Evolutionary conservation across 2,329 filamentous ascomycete species (phyloP).

Genomic region (Coniochaeta prunicola): DNA sequence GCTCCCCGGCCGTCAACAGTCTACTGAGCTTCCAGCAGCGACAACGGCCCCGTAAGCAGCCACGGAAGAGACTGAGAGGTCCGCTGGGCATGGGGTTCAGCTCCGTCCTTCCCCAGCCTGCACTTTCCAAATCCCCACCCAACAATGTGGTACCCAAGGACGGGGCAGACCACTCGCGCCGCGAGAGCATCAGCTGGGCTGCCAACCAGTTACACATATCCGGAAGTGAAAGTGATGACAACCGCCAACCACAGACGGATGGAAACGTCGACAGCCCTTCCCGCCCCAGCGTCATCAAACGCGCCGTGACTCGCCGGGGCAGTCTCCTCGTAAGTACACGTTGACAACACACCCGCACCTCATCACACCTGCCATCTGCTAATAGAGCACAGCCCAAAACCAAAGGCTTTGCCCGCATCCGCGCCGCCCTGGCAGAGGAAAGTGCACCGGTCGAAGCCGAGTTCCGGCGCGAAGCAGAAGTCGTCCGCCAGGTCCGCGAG

Average conservation of each 20-base stretch:
- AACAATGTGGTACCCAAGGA: slow-evolving; percentile 26
- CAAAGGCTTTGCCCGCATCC: slow-evolving; percentile 89
- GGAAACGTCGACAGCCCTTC: slow-evolving; percentile 32
- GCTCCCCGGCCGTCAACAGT: slow-evolving; percentile 66
- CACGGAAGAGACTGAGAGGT: slow-evolving; percentile 43
- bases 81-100: slow-evolving; percentile 44
- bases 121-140: slow-evolving; percentile 69
- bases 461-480: slow-evolving; percentile 84
- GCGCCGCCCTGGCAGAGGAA: slow-evolving; percentile 84
- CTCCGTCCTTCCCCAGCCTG: slow-evolving; percentile 9
- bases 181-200: slow-evolving; percentile 86
- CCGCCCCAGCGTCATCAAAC: slow-evolving; percentile 62
- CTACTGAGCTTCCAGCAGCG: slow-evolving; percentile 79
- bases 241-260: slow-evolving; percentile 38
- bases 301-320: slow-evolving; percentile 77
- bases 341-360: neutral
- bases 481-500: slow-evolving; percentile 90
- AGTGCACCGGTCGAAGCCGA: slow-evolving; percentile 81
- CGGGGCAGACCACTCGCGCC: slow-evolving; percentile 46
- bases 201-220: slow-evolving; percentile 82
- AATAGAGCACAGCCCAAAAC: slow-evolving; percentile 68
- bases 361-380: neutral
- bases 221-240: slow-evolving; percentile 74
- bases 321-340: slow-evolving; percentile 67
- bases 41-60: slow-evolving; percentile 63